Conservation (phyloP, 176 grass and related monocot species). For the Phoenix roebelenii region DNA sequence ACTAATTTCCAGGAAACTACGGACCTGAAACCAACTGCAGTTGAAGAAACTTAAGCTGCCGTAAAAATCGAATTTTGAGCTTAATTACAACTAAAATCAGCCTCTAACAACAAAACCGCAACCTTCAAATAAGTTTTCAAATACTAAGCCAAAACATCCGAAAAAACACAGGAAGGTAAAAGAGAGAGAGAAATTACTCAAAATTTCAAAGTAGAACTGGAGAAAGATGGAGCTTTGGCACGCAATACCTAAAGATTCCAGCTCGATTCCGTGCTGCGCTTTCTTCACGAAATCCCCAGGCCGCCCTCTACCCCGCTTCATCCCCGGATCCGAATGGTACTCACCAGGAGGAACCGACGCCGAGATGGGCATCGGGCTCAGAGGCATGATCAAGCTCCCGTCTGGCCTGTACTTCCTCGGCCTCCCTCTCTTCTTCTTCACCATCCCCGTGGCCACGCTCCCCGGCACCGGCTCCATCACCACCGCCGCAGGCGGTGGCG, state of each 20-base stretch:
- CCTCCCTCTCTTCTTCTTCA: slow-evolving; percentile 85
- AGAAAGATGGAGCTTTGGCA: neutral
- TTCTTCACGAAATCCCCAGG: slow-evolving; percentile 40
- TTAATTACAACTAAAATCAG: no score
- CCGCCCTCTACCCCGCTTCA: slow-evolving; percentile 79
- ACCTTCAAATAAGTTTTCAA: no score
- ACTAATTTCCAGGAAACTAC: no score
- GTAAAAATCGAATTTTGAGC: no score
- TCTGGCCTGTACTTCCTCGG: slow-evolving; percentile 92
- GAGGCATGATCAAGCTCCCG: slow-evolving; percentile 70
- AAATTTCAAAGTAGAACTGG: no score
- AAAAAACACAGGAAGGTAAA: neutral
- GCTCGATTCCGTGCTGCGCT: slow-evolving; percentile 28
- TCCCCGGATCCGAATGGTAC: slow-evolving; percentile 74
- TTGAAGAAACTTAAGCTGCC: no score
- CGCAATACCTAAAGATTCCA: slow-evolving; percentile 29
- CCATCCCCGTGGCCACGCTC: neutral
- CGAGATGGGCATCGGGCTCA: slow-evolving; percentile 86
- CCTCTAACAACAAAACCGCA: no score
- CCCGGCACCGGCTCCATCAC: slow-evolving; percentile 12
- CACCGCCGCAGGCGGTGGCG: neutral
- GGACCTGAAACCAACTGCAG: no score
- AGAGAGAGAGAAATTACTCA: neutral
- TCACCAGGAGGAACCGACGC: slow-evolving; percentile 55
- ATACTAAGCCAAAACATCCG: no score